These are phyloP conservation scores for Telfairia occidentalis DNA, from an alignment of 331 rosid species.

Conservation along the genomic window DNA sequence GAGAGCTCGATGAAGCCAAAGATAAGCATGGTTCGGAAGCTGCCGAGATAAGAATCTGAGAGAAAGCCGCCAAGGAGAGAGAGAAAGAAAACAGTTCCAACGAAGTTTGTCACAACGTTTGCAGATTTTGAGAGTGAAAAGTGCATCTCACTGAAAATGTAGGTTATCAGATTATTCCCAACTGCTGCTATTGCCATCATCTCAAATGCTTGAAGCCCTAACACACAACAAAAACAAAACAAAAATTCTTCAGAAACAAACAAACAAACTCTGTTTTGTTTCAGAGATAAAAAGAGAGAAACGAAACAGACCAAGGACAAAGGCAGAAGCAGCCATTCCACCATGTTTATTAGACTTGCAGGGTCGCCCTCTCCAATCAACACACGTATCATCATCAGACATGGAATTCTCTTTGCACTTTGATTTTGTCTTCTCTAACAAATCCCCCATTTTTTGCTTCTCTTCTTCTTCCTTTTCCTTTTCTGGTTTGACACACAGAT, in stretches of 20 bases:
- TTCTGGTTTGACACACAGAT: too few relatives aligned
- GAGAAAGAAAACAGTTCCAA: conserved; percentile 52
- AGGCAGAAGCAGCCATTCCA: conserved; percentile 53
- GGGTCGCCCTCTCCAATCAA: conserved; percentile 54
- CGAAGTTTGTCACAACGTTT: conserved; percentile 51
- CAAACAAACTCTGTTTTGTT: background rate
- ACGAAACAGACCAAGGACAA: conserved; percentile 42
- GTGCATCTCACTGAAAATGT: conserved; percentile 49
- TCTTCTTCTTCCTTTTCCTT: background rate
- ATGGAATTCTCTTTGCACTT: conserved; percentile 16
- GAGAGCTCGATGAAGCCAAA: conserved; percentile 50
- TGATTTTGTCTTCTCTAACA: background rate
- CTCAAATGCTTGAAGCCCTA: conserved; percentile 41
- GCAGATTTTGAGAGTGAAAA: conserved; percentile 53
- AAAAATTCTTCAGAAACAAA: background rate
- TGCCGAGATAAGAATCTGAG: conserved; percentile 57
- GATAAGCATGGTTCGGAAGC: conserved; percentile 49
- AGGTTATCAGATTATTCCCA: conserved; percentile 56
- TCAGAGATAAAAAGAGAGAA: background rate
- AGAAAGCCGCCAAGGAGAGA: conserved; percentile 62
- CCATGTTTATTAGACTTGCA: conserved; percentile 35
- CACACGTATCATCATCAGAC: conserved; percentile 29
- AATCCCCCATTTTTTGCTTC: background rate
- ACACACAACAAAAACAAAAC: background rate
- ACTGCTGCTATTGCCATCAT: conserved; percentile 71